Base-by-base conservation (phyloP, 2,329 filamentous ascomycete genomes). In the Bisporella sp. region DNA sequence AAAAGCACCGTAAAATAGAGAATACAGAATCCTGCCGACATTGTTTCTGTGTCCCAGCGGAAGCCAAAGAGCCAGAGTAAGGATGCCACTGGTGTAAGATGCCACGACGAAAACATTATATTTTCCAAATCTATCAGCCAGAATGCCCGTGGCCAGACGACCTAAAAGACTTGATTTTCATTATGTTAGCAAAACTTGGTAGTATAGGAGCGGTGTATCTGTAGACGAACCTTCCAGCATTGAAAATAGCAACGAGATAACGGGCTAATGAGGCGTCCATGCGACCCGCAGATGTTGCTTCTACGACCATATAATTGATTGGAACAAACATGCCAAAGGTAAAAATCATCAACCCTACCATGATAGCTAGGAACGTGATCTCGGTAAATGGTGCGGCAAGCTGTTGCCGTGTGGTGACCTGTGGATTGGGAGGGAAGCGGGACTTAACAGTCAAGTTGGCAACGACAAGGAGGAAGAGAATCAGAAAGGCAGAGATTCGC, bases 271-370 rank as follows among this genome's bases (percentile, higher is more conserved):
- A 53, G 1, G 57, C 32, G 0, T 64, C 65, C 67, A 80, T 76
- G 40, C 75, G n/a, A n/a, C n/a, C 75, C 35, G 69, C 8, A 5
- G 4, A 28, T 4, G 43, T 35, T 39, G 40, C 57, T 48, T 52
- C 51, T 44, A 57, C 35, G 39, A 56, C 84, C 95, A 60, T 88
- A 93, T 6, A 85, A 85, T n/a, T 74, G 76, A 56, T 55, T n/a
- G 76, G 76, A 7, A 78, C 56, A 57, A 77, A 78, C 46, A 74
- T 44, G 41, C 53, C 76, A 35, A 69, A 59, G 62, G 69, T 69
- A 58, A 74, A 60, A 53, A 73, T 57, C 59, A 71, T 72, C 21
- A 66, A 64, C n/a, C 60, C 67, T 21, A 65, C 12, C 35, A 63
- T 58, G 12, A 67, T 55, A 12, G 71, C 54, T 28, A 64, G 21